Percentiles rank a stretch among this genome's conserved stretches.
Evolutionary conservation across 108 stramenopile genomes (phyloP).

Genomic region (Cyclotella sp.): DNA sequence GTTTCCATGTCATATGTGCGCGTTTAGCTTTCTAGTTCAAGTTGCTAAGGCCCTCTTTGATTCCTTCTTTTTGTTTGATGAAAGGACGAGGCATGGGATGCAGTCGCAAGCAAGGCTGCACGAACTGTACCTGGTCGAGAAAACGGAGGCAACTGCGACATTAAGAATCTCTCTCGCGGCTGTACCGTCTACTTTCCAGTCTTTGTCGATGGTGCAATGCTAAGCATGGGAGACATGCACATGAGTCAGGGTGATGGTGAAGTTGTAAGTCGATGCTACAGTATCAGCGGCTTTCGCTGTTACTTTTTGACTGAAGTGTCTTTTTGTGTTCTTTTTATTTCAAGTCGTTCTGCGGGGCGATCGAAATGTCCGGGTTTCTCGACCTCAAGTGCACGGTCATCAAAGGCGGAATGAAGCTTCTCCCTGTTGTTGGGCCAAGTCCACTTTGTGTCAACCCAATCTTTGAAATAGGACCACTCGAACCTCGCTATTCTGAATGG

Average conservation of each 20-base stretch:
- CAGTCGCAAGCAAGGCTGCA: conserved; percentile 56
- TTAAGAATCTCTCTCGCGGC: conserved; percentile 68
- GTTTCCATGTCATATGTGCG: background rate
- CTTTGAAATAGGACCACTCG: conserved; percentile 76
- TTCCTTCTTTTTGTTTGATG: background rate
- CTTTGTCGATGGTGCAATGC: conserved; percentile 65
- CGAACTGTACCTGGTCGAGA: conserved; percentile 64
- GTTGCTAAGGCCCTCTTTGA: background rate
- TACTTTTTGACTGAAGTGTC: background rate
- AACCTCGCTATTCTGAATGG: conserved; percentile 73
- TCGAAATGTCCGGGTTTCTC: conserved; percentile 64
- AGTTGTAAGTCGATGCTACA: conserved; percentile 25
- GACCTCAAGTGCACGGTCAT: conserved; percentile 67
- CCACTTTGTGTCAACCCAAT: conserved; percentile 68
- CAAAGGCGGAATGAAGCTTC: conserved; percentile 71
- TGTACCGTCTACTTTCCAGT: conserved; percentile 80
- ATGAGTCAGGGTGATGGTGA: conserved; percentile 77
- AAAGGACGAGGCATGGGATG: conserved; percentile 53
- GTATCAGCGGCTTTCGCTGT: background rate
- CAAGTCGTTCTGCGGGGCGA: conserved; percentile 65
- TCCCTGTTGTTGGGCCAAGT: conserved; percentile 61
- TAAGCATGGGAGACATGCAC: conserved; percentile 82
- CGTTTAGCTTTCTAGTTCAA: background rate
- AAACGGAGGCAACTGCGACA: conserved; percentile 81
- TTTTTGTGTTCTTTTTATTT: background rate